Percentiles rank a stretch among this genome's conserved stretches.
phyloP scores from a whole-genome alignment of 306 rosid species.

The Cicer pinnatifidum region DNA sequence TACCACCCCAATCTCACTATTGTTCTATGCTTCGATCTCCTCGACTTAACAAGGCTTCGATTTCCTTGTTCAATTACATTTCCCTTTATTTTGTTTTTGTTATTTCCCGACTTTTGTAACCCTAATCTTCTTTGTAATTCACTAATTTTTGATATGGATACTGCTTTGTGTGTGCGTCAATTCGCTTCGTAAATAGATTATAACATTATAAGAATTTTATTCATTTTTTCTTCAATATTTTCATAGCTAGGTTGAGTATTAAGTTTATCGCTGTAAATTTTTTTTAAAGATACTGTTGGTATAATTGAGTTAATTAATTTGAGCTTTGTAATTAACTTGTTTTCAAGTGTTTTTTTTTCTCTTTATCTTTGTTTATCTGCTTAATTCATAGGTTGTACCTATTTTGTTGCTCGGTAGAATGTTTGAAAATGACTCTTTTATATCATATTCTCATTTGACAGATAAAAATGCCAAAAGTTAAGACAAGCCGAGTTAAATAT shows the following conservation, averaged over 20 bases:
- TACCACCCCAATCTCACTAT: neutral
- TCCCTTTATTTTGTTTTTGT: neutral
- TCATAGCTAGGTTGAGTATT: neutral
- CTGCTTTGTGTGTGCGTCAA: neutral
- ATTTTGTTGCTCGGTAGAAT: constrained; percentile 14
- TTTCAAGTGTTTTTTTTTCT: neutral
- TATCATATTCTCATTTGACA: constrained; percentile 41
- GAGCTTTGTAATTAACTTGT: constrained; percentile 3
- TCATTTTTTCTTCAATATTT: neutral
- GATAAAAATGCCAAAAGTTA: constrained; percentile 83
- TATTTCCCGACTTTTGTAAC: neutral
- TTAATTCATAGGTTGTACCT: constrained; percentile 25
- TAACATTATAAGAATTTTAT: neutral
- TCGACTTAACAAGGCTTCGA: neutral
- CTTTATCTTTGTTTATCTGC: neutral
- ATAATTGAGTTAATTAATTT: neutral
- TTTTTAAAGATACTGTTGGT: neutral
- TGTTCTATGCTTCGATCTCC: neutral
- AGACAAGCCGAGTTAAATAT: constrained; percentile 82
- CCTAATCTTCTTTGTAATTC: neutral
- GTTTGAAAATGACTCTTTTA: constrained; percentile 15
- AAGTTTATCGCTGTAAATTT: neutral
- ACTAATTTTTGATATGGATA: neutral
- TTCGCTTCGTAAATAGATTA: neutral
- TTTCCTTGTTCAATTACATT: neutral